Evolutionary conservation across 169 alveolate genomes (phyloP), one percentile per base, ranked within the genome.

Genomic region (Babesia divergens): DNA sequence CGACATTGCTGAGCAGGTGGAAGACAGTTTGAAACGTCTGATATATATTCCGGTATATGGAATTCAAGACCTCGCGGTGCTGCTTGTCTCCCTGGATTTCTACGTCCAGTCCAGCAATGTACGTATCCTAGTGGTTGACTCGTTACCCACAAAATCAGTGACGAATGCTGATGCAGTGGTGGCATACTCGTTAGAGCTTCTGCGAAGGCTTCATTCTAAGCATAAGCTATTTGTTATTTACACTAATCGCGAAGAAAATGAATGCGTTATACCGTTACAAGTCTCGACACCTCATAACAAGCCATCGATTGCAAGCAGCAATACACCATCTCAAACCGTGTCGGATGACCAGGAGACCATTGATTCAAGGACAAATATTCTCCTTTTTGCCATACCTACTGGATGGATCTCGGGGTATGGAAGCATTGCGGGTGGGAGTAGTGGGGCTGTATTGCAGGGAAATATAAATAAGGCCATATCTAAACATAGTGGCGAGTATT

Each of bases 11-110:
- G 46, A 58, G 18, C 51, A 62, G 49, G n/a, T 44, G 2, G 46
- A 46, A 7, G 34, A 11, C 2, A 24, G 32, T 3, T 11, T 62
- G 13, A 24, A 62, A 0, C 38, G 72, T 7, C 59, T 62, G 11
- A 32, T 44, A 4, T 62, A 62, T 34, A 28, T 62, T 6, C 72
- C 72, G 22, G 72, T 62, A 26, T 62, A 62, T 46, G 24, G 35
- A 2, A 22, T 62, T 6, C 62, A 37, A 16, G 72, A 62, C 40
- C 18, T 46, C 9, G 60, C 58, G 3, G 50, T 43, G n/a, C 9
- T 62, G 34, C 24, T 62, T 16, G 51, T 62, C 16, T 56, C 59
- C 22, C 46, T 62, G 24, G 72, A 62, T 6, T n/a, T 28, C 3
- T 62, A 62, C 51, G n/a, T 62, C 26, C 40, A 47, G 13, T 42